A percentile compares a stretch with the other conserved stretches of the same genome.
phyloP scores from a whole-genome alignment of 768 basidiomycete species.

The Hemileccinum rubropunctum region DNA sequence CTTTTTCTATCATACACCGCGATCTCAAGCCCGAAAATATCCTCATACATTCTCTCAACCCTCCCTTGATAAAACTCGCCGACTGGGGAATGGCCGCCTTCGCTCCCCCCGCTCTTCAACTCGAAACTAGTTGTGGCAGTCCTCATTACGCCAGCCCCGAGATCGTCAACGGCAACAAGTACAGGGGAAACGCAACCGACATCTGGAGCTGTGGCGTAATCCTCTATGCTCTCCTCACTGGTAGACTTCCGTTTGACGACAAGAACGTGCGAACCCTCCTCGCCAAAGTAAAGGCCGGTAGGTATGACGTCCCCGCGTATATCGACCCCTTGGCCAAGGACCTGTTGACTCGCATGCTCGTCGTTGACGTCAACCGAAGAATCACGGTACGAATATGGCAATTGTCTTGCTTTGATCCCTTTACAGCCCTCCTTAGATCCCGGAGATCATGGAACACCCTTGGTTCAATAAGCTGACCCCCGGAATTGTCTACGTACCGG shows the following conservation, averaged over 20 bases:
- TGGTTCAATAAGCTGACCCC: slow-evolving; percentile 64
- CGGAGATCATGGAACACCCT: slow-evolving; percentile 81
- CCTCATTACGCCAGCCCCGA: slow-evolving; percentile 98
- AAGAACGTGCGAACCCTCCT: slow-evolving; percentile 76
- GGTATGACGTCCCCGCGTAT: slow-evolving; percentile 78
- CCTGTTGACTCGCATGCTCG: slow-evolving; percentile 82
- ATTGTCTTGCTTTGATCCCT: neutral
- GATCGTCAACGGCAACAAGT: slow-evolving; percentile 88
- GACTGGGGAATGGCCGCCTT: slow-evolving; percentile 99
- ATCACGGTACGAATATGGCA: slow-evolving; percentile 60
- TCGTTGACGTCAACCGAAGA: slow-evolving; percentile 75
- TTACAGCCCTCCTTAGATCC: slow-evolving; percentile 54
- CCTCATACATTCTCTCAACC: slow-evolving; percentile 77
- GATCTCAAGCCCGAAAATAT: slow-evolving; percentile 99
- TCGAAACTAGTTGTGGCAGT: slow-evolving; percentile 94
- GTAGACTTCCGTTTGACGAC: slow-evolving; percentile 92
- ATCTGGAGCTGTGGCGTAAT: slow-evolving; percentile 98
- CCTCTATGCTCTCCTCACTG: slow-evolving; percentile 85
- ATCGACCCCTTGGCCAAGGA: slow-evolving; percentile 85
- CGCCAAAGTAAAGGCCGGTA: slow-evolving; percentile 82
- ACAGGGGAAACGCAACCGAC: slow-evolving; percentile 87
- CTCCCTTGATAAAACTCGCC: slow-evolving; percentile 89
- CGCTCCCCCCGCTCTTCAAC: slow-evolving; percentile 76
- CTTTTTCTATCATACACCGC: slow-evolving; percentile 96
- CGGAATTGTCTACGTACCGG: slow-evolving; percentile 44